Evolutionary conservation across 768 basidiomycete species (phyloP).

Genomic region (Boletellus sp.): DNA sequence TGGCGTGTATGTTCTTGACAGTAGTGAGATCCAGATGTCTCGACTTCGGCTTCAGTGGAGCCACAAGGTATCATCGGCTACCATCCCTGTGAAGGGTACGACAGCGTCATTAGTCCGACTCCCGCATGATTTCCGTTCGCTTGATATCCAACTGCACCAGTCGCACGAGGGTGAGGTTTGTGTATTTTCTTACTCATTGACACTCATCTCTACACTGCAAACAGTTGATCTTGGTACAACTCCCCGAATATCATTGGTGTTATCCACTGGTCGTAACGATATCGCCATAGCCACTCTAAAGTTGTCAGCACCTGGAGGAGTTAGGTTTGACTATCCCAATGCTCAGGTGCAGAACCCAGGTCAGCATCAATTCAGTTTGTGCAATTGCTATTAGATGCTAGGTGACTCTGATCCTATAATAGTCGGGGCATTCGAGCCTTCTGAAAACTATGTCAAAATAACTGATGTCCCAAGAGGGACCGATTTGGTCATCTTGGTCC

Average conservation of each 20-base stretch:
- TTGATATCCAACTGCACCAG: conserved; percentile 62
- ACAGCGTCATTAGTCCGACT: conserved; percentile 52
- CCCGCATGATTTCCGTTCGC: conserved; percentile 55
- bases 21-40: conserved; percentile 62
- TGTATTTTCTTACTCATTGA: conserved; percentile 13
- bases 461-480: conserved; percentile 45
- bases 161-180: conserved; percentile 37
- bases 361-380: conserved; percentile 18
- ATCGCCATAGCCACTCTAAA: conserved; percentile 51
- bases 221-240: conserved; percentile 65
- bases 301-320: conserved; percentile 52
- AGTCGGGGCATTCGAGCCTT: conserved; percentile 32
- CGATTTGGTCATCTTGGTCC: conserved; percentile 49
- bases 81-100: conserved; percentile 24
- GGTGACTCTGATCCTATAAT: conserved; percentile 9
- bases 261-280: conserved; percentile 70
- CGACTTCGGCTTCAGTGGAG: conserved; percentile 66
- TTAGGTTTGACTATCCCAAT: conserved; percentile 43
- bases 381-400: conserved; percentile 1
- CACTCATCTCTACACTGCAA: conserved; percentile 8
- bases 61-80: conserved; percentile 34
- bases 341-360: conserved; percentile 38
- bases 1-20: conserved; percentile 67
- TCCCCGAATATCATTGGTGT: conserved; percentile 48
- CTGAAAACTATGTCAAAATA: conserved; percentile 45